A percentile compares a stretch with the other conserved stretches of the same genome.
phyloP scores from a whole-genome alignment of 257 asterid genomes.

The Striga asiatica region DNA sequence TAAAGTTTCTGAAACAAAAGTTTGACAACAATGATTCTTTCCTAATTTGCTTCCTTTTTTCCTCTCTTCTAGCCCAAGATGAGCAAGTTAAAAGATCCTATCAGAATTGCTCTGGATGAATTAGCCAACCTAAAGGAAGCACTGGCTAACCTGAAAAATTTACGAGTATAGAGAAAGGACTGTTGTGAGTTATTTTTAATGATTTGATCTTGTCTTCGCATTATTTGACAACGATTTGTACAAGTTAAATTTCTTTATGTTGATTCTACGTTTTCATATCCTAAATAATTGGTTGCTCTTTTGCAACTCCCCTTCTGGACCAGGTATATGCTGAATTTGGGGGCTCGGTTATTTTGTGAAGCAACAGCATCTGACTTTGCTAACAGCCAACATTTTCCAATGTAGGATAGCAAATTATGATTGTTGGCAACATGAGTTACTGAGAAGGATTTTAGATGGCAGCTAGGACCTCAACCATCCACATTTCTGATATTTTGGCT shows the following conservation, averaged over 20 bases:
- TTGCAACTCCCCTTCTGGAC: background rate
- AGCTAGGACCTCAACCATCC: background rate
- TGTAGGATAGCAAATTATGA: conserved; percentile 10
- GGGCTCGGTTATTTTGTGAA: conserved; percentile 8
- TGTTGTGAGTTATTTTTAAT: conserved; percentile 17
- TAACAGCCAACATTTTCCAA: conserved; percentile 10
- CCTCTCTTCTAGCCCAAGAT: conserved; percentile 36
- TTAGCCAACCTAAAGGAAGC: conserved; percentile 45
- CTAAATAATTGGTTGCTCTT: background rate
- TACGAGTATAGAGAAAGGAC: conserved; percentile 8
- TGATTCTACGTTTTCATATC: background rate
- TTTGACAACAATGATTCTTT: background rate
- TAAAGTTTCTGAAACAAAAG: conserved; percentile 10
- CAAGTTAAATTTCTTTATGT: no score
- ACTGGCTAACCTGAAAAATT: conserved; percentile 37
- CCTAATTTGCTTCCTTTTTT: background rate
- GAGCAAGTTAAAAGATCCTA: conserved; percentile 45
- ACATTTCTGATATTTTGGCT: background rate
- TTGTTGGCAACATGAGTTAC: conserved; percentile 9
- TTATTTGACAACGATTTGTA: background rate
- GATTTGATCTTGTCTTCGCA: background rate
- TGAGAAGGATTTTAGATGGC: background rate
- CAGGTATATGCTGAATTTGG: conserved; percentile 18
- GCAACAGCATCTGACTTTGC: conserved; percentile 11
- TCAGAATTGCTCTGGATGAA: conserved; percentile 42